phyloP scores from a whole-genome alignment of 129 eudicot species.

The Glebionis coronaria region DNA sequence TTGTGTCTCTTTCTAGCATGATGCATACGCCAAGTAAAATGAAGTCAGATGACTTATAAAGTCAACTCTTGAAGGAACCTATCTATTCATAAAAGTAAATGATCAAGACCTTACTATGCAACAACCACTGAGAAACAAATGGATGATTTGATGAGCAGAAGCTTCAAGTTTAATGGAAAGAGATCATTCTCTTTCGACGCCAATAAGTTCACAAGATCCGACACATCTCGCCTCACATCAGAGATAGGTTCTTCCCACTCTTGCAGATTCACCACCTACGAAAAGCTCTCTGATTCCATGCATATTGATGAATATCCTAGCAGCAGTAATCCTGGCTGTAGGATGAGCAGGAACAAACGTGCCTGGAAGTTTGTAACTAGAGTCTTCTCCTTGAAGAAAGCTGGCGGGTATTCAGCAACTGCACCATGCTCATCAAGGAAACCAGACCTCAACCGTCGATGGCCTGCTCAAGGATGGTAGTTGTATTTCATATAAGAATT shows the following conservation, averaged over 20 bases:
- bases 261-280: slow-evolving; percentile 16
- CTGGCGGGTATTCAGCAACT: slow-evolving; percentile 8
- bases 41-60: not conserved
- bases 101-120: slow-evolving; percentile 2
- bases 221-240: slow-evolving; percentile 19
- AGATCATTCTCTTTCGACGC: slow-evolving; percentile 26
- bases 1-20: slow-evolving; percentile 7
- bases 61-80: slow-evolving; percentile 23
- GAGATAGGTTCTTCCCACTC: slow-evolving; percentile 27
- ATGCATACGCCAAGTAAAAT: slow-evolving; percentile 1
- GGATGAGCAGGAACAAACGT: slow-evolving; percentile 13
- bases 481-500: not conserved
- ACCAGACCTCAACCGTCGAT: slow-evolving; percentile 45
- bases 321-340: not conserved
- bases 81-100: slow-evolving; percentile 2
- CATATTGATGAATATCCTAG: not conserved
- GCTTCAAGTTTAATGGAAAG: slow-evolving; percentile 27
- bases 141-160: slow-evolving; percentile 32
- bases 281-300: slow-evolving; percentile 20
- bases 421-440: slow-evolving; percentile 33
- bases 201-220: slow-evolving; percentile 13
- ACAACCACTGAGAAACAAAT: not conserved
- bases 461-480: slow-evolving; percentile 77
- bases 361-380: slow-evolving; percentile 19
- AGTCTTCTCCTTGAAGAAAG: slow-evolving; percentile 29